A percentile compares a stretch with the other conserved stretches of the same genome.
Evolutionary conservation across 169 alveolate species (phyloP).

Genomic region (Hepatocystis sp.): DNA sequence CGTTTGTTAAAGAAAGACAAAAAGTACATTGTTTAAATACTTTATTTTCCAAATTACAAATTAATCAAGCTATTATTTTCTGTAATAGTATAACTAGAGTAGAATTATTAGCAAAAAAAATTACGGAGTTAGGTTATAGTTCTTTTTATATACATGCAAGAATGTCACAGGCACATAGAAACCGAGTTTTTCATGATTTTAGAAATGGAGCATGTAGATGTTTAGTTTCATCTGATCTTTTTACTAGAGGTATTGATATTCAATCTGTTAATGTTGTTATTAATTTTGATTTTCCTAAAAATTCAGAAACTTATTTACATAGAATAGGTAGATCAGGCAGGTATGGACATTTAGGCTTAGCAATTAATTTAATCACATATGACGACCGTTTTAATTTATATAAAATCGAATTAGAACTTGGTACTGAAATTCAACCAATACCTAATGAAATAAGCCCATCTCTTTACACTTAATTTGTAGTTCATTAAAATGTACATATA

Average conservation of each 20-base stretch:
- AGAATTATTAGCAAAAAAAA: constrained; percentile 98
- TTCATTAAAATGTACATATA: neutral
- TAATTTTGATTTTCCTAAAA: constrained; percentile 98
- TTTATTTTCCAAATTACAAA: constrained; percentile 94
- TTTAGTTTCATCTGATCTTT: constrained; percentile 95
- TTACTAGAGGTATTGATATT: constrained; percentile 99
- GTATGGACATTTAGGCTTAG: constrained; percentile 98
- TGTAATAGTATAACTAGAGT: constrained; percentile 99
- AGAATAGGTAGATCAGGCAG: constrained; percentile 99
- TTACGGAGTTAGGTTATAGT: constrained; percentile 98
- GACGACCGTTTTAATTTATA: constrained; percentile 90
- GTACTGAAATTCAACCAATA: constrained; percentile 98
- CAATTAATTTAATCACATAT: constrained; percentile 96
- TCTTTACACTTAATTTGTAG: constrained; percentile 86
- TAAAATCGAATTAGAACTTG: constrained; percentile 97
- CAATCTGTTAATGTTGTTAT: constrained; percentile 99
- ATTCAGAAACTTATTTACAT: constrained; percentile 96
- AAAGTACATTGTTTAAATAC: constrained; percentile 99
- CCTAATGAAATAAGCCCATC: constrained; percentile 95
- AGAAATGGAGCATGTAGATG: constrained; percentile 98
- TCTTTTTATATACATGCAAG: constrained; percentile 99
- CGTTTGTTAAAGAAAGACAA: constrained; percentile 98
- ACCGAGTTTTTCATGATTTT: constrained; percentile 98
- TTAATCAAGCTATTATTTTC: constrained; percentile 98
- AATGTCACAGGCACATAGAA: constrained; percentile 97